Evolutionary conservation across 2,329 filamentous ascomycete genomes (phyloP), one percentile per base, ranked within the genome.

Genomic region (Aspergillus sergii): DNA sequence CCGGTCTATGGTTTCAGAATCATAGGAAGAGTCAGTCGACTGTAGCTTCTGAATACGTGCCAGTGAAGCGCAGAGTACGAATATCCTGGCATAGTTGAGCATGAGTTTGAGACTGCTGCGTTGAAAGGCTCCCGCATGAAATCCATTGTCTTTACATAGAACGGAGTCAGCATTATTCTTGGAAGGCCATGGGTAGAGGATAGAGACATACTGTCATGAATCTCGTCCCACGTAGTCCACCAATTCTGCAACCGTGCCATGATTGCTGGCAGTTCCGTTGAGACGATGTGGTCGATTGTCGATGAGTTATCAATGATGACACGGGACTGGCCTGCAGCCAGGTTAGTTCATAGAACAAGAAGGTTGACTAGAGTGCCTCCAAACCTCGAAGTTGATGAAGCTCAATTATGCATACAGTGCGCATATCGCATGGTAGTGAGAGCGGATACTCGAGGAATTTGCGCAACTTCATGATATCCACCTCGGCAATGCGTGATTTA

Each of bases 21-120:
- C 66, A 4, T 70, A 67, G 34, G 68, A 65, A 9, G 68, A 60
- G 32, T 58, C 59, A 1, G 55, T 61, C 1, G 73, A 72, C 43
- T 73, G 72, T n/a, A 76, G 57, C 57, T 75, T 76, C 51, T 76
- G 75, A 28, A 76, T 76, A 1, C 74, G 69, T n/a, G 74, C 74
- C 26, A 76, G 45, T 0, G 74, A 72, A 26, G 69, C 70, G 57
- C 75, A 77, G 9, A 76, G 62, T 1, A 72, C 74, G 53, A 73
- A 77, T 0, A 77, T 75, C 21, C 71, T 70, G 23, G 73, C 74
- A 56, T 77, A 77, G 16, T 73, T 68, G 19, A 76, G 64, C 73
- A 75, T 76, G 19, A 75, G 57, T 46, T 75, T 76, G 7, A 76
- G 65, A 56, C 74, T 76, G 57, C 72, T 74, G 26, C 75, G 72